Conservation (phyloP, 2,329 filamentous ascomycete genomes). For the Neocucurbitaria cava region DNA sequence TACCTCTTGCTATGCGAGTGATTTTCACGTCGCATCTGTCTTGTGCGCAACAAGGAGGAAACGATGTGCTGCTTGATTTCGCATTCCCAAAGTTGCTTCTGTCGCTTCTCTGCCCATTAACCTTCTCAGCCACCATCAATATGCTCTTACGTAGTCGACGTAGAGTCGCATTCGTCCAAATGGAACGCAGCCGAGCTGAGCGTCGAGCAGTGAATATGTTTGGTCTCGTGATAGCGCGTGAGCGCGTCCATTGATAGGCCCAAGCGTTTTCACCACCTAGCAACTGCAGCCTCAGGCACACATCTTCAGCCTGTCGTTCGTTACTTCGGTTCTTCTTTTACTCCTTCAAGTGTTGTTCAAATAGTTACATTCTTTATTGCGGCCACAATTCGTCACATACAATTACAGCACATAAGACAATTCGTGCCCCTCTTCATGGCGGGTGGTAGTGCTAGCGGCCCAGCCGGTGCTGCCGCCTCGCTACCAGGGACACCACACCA, state of each 20-base stretch:
- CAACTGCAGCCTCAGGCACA: conserved; percentile 33
- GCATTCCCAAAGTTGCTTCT: too few relatives aligned
- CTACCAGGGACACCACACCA: conserved; percentile 26
- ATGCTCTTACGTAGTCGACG: background rate
- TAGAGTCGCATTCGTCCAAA: background rate
- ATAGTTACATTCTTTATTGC: background rate
- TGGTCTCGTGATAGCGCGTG: conserved; percentile 35
- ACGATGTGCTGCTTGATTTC: background rate
- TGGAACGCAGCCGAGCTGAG: background rate
- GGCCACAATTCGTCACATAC: background rate
- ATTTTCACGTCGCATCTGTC: background rate
- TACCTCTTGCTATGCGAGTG: background rate
- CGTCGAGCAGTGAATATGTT: conserved; percentile 7
- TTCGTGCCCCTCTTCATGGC: conserved; percentile 8
- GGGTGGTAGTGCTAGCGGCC: conserved; percentile 6
- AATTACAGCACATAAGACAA: background rate
- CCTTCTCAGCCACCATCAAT: background rate
- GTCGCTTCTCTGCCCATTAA: background rate
- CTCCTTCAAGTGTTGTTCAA: background rate
- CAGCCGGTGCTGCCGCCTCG: conserved; percentile 11
- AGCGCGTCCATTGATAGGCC: conserved; percentile 15
- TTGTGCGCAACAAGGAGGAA: background rate
- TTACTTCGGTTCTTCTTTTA: background rate
- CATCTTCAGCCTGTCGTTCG: conserved; percentile 17
- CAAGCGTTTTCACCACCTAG: conserved; percentile 16